Percentiles rank a stretch among this genome's conserved stretches.
phyloP scores from a whole-genome alignment of 2,329 filamentous ascomycete species.

The Dichotomopilus funicola region DNA sequence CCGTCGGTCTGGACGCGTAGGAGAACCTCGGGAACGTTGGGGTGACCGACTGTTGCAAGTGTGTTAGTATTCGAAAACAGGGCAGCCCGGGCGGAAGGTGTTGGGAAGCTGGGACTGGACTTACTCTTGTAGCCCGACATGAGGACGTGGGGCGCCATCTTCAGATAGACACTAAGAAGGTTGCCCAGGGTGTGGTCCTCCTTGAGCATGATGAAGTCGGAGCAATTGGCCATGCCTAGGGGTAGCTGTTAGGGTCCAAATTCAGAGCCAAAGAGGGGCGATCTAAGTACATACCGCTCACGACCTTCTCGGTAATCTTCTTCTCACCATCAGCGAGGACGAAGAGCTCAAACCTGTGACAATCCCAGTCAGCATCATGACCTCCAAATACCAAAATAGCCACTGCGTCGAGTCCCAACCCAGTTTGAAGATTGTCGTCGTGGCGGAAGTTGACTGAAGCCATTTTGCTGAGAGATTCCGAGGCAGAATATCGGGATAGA shows the following conservation, averaged over 20 bases:
- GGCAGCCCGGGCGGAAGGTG: constrained; percentile 17
- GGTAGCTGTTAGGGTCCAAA: not conserved
- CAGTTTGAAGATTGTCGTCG: constrained; percentile 31
- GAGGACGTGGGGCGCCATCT: constrained; percentile 74
- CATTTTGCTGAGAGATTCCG: constrained; percentile 24
- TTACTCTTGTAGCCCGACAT: constrained; percentile 89
- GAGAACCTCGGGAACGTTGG: constrained; percentile 54
- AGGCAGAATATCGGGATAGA: not conserved
- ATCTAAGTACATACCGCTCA: constrained; percentile 63
- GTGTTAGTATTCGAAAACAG: not conserved
- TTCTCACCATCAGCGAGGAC: constrained; percentile 81
- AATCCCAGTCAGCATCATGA: constrained; percentile 18
- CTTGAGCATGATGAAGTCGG: constrained; percentile 91
- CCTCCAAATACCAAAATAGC: not conserved
- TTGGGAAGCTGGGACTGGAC: constrained; percentile 20
- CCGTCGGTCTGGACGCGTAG: constrained; percentile 92
- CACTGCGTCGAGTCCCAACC: constrained; percentile 11
- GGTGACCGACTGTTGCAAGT: constrained; percentile 42
- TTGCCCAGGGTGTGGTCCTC: constrained; percentile 96
- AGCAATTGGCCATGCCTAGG: constrained; percentile 83
- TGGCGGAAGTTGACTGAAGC: constrained; percentile 34
- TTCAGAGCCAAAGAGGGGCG: not conserved
- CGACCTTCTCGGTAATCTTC: constrained; percentile 83
- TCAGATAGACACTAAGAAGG: constrained; percentile 76
- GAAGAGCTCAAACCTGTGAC: constrained; percentile 81